These are phyloP conservation scores for Xerocomellus amylosporus DNA, from an alignment of 768 basidiomycete genomes.

Conservation along the genomic window DNA sequence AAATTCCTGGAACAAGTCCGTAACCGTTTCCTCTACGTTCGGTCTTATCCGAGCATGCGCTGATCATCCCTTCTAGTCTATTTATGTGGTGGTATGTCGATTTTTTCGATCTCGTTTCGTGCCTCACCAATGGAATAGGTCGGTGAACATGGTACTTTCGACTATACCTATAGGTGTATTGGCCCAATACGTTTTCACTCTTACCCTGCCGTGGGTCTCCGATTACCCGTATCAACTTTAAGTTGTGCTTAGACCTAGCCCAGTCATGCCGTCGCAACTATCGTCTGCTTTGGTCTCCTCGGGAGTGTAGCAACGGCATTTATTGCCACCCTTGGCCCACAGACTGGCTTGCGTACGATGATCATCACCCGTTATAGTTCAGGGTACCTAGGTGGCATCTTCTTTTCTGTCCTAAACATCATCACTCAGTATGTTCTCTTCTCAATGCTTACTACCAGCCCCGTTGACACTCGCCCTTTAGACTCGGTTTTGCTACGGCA, in stretches of 20 bases:
- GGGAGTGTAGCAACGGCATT: constrained; percentile 44
- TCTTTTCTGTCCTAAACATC: constrained; percentile 54
- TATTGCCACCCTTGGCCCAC: constrained; percentile 52
- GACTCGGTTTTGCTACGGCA: constrained; percentile 47
- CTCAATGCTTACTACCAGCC: neutral
- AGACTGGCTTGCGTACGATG: constrained; percentile 55
- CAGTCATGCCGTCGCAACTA: constrained; percentile 45
- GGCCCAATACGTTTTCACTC: constrained; percentile 45
- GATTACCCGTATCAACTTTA: neutral
- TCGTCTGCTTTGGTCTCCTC: constrained; percentile 44
- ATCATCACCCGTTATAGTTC: constrained; percentile 47
- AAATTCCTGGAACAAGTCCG: constrained; percentile 47
- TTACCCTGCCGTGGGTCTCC: constrained; percentile 43
- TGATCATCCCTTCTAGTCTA: constrained; percentile 28
- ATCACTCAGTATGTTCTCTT: constrained; percentile 39
- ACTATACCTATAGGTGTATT: constrained; percentile 52
- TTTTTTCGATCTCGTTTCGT: neutral
- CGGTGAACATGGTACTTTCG: constrained; percentile 46
- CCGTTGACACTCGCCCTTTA: constrained; percentile 8
- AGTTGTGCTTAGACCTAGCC: neutral
- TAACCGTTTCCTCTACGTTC: constrained; percentile 12
- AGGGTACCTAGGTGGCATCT: constrained; percentile 47
- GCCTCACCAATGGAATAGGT: constrained; percentile 29
- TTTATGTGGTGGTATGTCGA: constrained; percentile 44
- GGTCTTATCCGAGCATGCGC: neutral